phyloP scores from a whole-genome alignment of 2,329 filamentous ascomycete genomes.

The Biscogniauxia sp. region DNA sequence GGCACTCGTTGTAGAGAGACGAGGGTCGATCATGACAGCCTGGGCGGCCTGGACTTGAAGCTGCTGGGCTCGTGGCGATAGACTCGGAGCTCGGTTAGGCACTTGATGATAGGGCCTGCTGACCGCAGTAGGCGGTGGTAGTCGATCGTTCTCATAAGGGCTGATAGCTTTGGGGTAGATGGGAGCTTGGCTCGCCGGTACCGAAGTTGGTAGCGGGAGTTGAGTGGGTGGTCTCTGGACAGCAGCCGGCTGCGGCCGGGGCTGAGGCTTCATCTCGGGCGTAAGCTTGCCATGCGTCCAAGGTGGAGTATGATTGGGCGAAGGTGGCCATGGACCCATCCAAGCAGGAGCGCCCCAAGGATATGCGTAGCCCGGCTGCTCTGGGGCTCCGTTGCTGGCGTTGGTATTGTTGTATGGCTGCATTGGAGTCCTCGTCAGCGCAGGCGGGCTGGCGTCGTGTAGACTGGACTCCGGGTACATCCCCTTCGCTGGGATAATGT shows the following conservation, averaged over 20 bases:
- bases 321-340: conserved; percentile 35
- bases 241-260: conserved; percentile 16
- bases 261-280: conserved; percentile 28
- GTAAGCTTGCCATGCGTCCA: conserved; percentile 29
- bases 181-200: conserved; percentile 17
- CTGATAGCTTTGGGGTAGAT: conserved; percentile 23
- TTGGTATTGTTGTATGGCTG: conserved; percentile 41
- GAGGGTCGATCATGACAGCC: conserved; percentile 40
- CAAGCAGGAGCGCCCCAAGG: conserved; percentile 39
- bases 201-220: conserved; percentile 16
- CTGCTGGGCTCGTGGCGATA: conserved; percentile 44
- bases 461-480: conserved; percentile 97
- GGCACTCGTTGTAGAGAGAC: conserved; percentile 32
- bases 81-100: conserved; percentile 28
- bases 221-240: conserved; percentile 17
- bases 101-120: conserved; percentile 26
- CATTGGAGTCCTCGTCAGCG: conserved; percentile 74
- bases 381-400: conserved; percentile 16
- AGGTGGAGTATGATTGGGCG: conserved; percentile 41
- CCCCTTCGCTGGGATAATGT: conserved; percentile 84
- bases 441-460: conserved; percentile 77
- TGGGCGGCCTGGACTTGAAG: conserved; percentile 43
- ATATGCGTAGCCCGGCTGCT: conserved; percentile 37
- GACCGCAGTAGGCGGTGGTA: conserved; percentile 19
- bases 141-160: conserved; percentile 25